phyloP scores from a whole-genome alignment of 495 filamentous ascomycete genomes.

The Talaromyces stipitatus region DNA sequence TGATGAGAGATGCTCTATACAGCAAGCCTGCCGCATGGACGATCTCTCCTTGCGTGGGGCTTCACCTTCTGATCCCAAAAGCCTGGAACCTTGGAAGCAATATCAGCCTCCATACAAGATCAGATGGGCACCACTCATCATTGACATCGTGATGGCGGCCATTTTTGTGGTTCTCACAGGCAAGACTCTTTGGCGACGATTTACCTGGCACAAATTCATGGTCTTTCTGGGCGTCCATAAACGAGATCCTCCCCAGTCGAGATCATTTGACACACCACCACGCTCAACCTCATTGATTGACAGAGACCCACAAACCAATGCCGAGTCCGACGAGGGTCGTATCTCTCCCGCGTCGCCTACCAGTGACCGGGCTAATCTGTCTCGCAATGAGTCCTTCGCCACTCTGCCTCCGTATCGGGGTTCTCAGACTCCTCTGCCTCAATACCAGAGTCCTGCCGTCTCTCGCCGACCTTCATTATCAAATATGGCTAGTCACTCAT shows the following conservation, averaged over 20 bases:
- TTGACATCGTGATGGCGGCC: constrained; percentile 4
- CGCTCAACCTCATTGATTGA: background rate
- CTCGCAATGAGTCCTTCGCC: constrained; percentile 1
- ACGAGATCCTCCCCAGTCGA: background rate
- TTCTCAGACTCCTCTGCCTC: constrained; percentile 1
- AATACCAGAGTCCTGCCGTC: constrained; percentile 1
- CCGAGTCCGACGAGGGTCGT: background rate
- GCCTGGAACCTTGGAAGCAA: constrained; percentile 13
- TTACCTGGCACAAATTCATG: constrained; percentile 4
- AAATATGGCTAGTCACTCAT: background rate
- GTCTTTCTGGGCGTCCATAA: background rate
- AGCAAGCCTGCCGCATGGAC: constrained; percentile 22
- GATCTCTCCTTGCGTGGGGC: constrained; percentile 25
- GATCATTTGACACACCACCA: background rate
- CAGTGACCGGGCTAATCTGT: background rate
- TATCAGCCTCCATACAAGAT: constrained; percentile 2
- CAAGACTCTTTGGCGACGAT: constrained; percentile 8
- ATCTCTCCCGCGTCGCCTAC: background rate
- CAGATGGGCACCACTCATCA: constrained; percentile 3
- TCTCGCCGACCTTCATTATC: constrained; percentile 3
- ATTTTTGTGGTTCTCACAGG: background rate
- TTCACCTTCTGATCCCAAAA: constrained; percentile 12
- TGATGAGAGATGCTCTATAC: constrained; percentile 14
- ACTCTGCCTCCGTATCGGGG: constrained; percentile 4
- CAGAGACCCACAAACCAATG: background rate